Percentiles rank a stretch among this genome's conserved stretches.
Conservation (phyloP, 179 eudicot species). For the Spergularia azorica region DNA sequence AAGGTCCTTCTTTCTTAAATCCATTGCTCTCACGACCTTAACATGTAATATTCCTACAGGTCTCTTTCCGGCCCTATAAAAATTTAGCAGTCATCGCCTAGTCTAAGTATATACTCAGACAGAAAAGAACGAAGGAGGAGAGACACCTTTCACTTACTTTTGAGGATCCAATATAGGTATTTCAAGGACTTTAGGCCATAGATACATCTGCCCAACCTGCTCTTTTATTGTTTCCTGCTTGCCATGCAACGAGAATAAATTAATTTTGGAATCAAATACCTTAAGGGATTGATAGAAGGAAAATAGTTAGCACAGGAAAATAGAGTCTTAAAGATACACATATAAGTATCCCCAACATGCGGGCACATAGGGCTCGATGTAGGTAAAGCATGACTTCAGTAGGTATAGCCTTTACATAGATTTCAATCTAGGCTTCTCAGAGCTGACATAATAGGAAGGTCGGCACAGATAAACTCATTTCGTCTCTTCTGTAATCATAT, state of each 20-base stretch:
- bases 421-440: too few relatives aligned
- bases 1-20: conserved; percentile 79
- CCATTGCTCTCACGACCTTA: conserved; percentile 69
- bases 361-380: too few relatives aligned
- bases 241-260: background rate
- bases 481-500: too few relatives aligned
- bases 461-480: too few relatives aligned
- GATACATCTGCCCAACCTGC: conserved; percentile 51
- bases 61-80: conserved; percentile 64
- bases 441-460: too few relatives aligned
- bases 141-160: conserved; percentile 25
- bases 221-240: conserved; percentile 50
- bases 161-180: conserved; percentile 44
- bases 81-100: conserved; percentile 7
- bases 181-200: conserved; percentile 48
- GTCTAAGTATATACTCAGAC: background rate
- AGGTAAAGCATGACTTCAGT: too few relatives aligned
- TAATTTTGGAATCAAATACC: background rate
- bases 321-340: too few relatives aligned
- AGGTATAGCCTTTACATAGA: too few relatives aligned
- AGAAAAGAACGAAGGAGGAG: background rate
- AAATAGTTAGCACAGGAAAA: background rate
- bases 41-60: conserved; percentile 90
- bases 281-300: background rate
- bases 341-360: too few relatives aligned